These are phyloP conservation scores for Cryptosporidium viatorum DNA, from an alignment of 169 alveolate genomes.

Conservation along the genomic window DNA sequence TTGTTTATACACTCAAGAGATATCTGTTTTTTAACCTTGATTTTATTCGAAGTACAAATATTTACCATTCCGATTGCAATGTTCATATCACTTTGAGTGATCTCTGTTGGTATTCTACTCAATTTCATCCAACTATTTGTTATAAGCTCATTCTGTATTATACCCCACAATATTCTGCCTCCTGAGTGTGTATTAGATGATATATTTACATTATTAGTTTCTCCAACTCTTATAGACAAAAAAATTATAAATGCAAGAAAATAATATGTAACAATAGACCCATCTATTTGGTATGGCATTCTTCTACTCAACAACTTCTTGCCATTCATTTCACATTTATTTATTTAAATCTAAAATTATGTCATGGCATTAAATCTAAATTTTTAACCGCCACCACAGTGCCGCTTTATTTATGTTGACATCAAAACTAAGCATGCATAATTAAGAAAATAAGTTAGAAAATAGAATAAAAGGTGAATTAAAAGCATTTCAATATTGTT, in stretches of 20 bases:
- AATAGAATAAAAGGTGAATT: not conserved
- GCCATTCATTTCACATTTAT: constrained; percentile 1
- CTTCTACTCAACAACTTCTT: not conserved
- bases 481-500: not conserved
- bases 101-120: constrained; percentile 5
- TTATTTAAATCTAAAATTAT: constrained; percentile 12
- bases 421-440: constrained; percentile 5
- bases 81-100: not conserved
- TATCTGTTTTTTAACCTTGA: not conserved
- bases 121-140: constrained; percentile 14
- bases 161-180: not conserved
- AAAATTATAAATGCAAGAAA: constrained; percentile 13
- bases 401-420: constrained; percentile 34
- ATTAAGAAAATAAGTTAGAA: not conserved
- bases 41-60: not conserved
- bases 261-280: not conserved
- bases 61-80: not conserved
- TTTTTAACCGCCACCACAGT: constrained; percentile 37
- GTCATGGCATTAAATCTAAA: constrained; percentile 23
- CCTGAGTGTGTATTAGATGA: not conserved
- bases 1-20: not conserved
- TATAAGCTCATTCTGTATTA: not conserved
- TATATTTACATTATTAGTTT: not conserved
- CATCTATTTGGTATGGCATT: not conserved
- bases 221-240: not conserved